Evolutionary conservation across 164 flowering plant genomes (phyloP), one percentile per base, ranked within the genome.

Genomic region (Berberis thunbergii): DNA sequence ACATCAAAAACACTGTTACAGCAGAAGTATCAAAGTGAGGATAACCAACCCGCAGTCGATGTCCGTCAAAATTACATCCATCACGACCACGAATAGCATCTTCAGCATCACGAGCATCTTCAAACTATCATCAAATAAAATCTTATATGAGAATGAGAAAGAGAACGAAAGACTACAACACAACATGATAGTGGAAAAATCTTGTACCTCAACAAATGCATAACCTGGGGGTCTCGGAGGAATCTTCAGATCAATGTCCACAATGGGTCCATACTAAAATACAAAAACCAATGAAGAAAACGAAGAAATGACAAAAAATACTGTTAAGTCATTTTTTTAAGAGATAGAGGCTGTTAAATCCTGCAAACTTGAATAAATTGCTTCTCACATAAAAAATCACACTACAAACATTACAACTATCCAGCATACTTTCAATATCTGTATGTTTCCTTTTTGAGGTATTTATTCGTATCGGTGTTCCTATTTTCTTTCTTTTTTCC

Each of bases 1-100:
- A 49, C 7, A 40, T 41, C 26, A 44, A 41, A 60, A 8, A 41
- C 4, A 57, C 54, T 39, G 12, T 42, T 45, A 60, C 12, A 58
- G n/a, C 39, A 48, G 54, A 1, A 7, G 1, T 11, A 42, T 42
- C 9, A 9, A 57, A 52, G 41, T 57, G 12, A 43, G 50, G 44
- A 54, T 6, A 38, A 75, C 83, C 43, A 11, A 95, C 99, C 86
- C 97, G 77, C 54, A 95, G 65, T 7, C 96, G 86, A 69, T 85
- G 80, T 41, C 97, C 99, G 82, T 81, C 96, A 78, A 89, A 95
- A 67, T 83, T 87, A 80, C 87, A 95, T 57, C 99, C 99, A 84
- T 95, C 99, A 71, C 99, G 97, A 49, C 97, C 97, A 61, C 84
- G 83, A 50, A 91, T 86, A 43, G 97, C 99, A 83, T 91, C 96